Evolutionary conservation across 2,329 filamentous ascomycete genomes (phyloP).

Genomic region (Alternaria gansuensis): DNA sequence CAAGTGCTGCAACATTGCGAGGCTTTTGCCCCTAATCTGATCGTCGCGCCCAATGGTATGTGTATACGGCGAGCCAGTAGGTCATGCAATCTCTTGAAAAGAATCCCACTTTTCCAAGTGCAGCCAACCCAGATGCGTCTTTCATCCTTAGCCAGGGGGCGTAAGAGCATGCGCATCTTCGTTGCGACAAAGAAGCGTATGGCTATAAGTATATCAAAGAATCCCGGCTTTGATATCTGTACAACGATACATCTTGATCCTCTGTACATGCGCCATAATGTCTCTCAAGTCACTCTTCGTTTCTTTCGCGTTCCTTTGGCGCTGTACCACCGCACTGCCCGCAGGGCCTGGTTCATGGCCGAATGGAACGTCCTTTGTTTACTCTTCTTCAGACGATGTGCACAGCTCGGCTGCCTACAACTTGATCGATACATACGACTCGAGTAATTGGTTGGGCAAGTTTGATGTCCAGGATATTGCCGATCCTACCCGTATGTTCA

Average conservation of each 20-base stretch:
- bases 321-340: constrained; percentile 31
- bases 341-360: constrained; percentile 37
- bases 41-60: constrained; percentile 27
- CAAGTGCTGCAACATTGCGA: constrained; percentile 34
- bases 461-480: constrained; percentile 49
- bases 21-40: constrained; percentile 31
- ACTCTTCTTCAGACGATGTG: constrained; percentile 21
- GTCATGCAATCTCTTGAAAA: constrained; percentile 26
- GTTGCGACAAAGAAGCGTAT: background rate
- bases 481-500: constrained; percentile 47
- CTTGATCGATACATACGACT: constrained; percentile 50
- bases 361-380: constrained; percentile 30
- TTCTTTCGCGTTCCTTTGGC: constrained; percentile 35
- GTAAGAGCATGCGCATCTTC: constrained; percentile 12
- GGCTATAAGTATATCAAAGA: constrained; percentile 24
- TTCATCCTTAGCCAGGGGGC: constrained; percentile 4
- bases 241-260: constrained; percentile 14
- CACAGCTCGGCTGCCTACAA: constrained; percentile 35
- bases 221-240: constrained; percentile 12
- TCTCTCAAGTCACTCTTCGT: constrained; percentile 25
- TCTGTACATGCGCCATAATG: constrained; percentile 24
- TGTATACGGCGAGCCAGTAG: constrained; percentile 3
- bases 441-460: constrained; percentile 51
- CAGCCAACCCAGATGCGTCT: constrained; percentile 20
- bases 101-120: constrained; percentile 12